Evolutionary conservation across 2,329 filamentous ascomycete genomes (phyloP).

Genomic region (Rhexocercosporidium sp.): DNA sequence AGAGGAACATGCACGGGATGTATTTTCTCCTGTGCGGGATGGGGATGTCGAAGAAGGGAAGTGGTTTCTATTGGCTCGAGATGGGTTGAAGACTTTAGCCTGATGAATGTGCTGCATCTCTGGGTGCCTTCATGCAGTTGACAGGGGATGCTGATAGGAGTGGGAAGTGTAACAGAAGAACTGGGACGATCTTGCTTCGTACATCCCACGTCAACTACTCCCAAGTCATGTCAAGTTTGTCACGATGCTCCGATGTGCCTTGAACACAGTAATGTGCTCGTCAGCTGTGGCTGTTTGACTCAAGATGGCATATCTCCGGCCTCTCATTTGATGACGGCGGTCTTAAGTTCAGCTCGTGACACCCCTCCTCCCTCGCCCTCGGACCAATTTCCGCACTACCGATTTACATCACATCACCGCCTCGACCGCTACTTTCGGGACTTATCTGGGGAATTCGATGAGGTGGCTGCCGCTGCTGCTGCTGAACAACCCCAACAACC

Average conservation of each 20-base stretch:
- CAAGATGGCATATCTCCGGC: constrained; percentile 1
- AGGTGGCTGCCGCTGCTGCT: neutral
- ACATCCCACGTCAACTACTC: neutral
- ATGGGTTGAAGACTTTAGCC: neutral
- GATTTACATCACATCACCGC: constrained; percentile 13
- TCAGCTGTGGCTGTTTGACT: constrained; percentile 1
- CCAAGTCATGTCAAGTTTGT: no score
- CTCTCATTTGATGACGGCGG: constrained; percentile 4
- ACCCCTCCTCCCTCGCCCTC: neutral
- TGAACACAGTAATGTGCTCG: neutral
- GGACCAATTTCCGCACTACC: constrained; percentile 17
- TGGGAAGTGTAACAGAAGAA: neutral
- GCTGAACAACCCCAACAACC: neutral
- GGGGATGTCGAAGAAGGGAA: neutral
- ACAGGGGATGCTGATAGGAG: neutral
- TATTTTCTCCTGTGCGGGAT: neutral
- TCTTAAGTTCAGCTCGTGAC: neutral
- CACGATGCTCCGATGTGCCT: neutral
- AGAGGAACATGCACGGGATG: neutral
- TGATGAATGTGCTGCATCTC: neutral
- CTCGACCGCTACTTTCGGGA: neutral
- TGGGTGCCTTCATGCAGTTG: neutral
- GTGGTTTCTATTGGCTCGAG: neutral
- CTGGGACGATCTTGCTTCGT: neutral
- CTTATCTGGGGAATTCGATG: neutral